Conservation (phyloP, 2,329 filamentous ascomycete genomes). For the Penicillium rolfsii region DNA sequence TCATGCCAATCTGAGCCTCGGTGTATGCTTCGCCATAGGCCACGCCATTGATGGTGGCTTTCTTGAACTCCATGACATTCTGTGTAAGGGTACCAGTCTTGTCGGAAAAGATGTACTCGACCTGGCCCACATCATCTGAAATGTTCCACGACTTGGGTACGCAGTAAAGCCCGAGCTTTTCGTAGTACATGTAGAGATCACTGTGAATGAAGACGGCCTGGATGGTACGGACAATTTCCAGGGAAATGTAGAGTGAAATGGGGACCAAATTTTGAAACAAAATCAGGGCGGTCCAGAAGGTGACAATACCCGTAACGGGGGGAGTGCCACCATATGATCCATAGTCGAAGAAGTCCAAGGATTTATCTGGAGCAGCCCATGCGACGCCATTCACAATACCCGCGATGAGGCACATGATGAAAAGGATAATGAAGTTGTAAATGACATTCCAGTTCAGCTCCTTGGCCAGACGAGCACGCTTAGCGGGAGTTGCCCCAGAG, state of each 20-base stretch:
- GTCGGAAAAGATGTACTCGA: slow-evolving; percentile 98
- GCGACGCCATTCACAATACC: slow-evolving; percentile 82
- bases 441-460: slow-evolving; percentile 97
- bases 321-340: slow-evolving; percentile 77
- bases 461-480: slow-evolving; percentile 85
- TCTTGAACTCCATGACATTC: slow-evolving; percentile 99
- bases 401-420: slow-evolving; percentile 84
- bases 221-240: slow-evolving; percentile 90
- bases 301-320: slow-evolving; percentile 85
- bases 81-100: slow-evolving; percentile 89
- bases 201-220: slow-evolving; percentile 98
- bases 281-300: slow-evolving; percentile 93
- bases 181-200: slow-evolving; percentile 96
- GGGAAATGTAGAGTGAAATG: slow-evolving; percentile 94
- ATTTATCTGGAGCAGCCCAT: slow-evolving; percentile 75
- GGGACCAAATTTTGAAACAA: slow-evolving; percentile 98
- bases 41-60: slow-evolving; percentile 93
- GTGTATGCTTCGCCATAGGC: slow-evolving; percentile 98
- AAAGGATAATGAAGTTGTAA: slow-evolving; percentile 90
- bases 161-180: slow-evolving; percentile 88
- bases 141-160: slow-evolving; percentile 99
- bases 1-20: slow-evolving; percentile 94
- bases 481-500: slow-evolving; percentile 90
- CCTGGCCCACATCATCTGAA: slow-evolving; percentile 94
- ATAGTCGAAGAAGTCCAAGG: slow-evolving; percentile 80